Conservation (phyloP, 768 basidiomycete species). For the Termitomyces sp. region DNA sequence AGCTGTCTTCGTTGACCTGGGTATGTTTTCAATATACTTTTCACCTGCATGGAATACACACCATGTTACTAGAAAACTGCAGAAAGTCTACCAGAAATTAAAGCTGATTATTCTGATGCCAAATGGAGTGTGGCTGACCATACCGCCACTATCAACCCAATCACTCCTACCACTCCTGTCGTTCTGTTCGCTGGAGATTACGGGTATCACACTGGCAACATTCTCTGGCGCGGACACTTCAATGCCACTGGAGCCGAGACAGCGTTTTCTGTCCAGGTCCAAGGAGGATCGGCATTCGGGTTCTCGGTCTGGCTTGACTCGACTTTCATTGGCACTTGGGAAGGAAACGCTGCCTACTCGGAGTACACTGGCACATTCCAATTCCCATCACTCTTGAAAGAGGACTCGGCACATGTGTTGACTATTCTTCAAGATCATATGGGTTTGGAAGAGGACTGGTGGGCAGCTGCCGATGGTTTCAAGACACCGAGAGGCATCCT, state of each 20-base stretch:
- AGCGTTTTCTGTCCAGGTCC: slow-evolving; percentile 35
- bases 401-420: slow-evolving; percentile 36
- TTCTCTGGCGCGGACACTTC: slow-evolving; percentile 51
- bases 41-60: neutral
- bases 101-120: slow-evolving; percentile 34
- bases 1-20: slow-evolving; percentile 33
- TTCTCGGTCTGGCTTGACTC: slow-evolving; percentile 49
- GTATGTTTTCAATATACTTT: slow-evolving; percentile 18
- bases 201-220: slow-evolving; percentile 49
- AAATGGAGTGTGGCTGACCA: slow-evolving; percentile 41
- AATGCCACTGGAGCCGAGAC: slow-evolving; percentile 42
- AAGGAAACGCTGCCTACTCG: slow-evolving; percentile 32
- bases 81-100: slow-evolving; percentile 41
- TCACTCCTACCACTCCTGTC: slow-evolving; percentile 31
- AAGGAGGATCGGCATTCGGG: slow-evolving; percentile 45
- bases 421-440: slow-evolving; percentile 55
- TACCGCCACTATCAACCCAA: slow-evolving; percentile 39
- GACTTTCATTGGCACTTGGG: slow-evolving; percentile 45
- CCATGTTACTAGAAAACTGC: slow-evolving; percentile 33
- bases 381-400: slow-evolving; percentile 25
- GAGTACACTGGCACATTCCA: slow-evolving; percentile 31
- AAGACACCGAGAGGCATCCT: slow-evolving; percentile 47
- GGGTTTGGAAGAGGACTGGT: slow-evolving; percentile 46
- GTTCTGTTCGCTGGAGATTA: slow-evolving; percentile 48
- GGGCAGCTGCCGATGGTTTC: slow-evolving; percentile 39